Evolutionary conservation across 2,329 filamentous ascomycete genomes (phyloP), one percentile per base, ranked within the genome.

Genomic region (Scorias spongiosa): DNA sequence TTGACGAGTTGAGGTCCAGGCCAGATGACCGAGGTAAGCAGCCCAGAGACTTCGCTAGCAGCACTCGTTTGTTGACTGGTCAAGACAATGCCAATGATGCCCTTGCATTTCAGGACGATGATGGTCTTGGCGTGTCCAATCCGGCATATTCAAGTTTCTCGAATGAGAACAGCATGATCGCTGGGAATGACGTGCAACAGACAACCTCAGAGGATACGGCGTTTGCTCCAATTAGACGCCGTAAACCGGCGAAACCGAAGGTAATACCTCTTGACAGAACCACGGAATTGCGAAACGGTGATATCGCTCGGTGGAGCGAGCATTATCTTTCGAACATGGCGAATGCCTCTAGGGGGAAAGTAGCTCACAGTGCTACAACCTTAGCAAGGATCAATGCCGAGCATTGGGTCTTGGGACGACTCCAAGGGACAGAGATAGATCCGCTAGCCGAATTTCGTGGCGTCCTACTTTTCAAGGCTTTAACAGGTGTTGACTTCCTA

Each of bases 381-480:
- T 63, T 71, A 37, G 75, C 77, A 2, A 81, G 75, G 60, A 75
- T 72, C 54, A 81, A 80, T 46, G 80, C 78, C 0, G 68, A 69
- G 10, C 68, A 71, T 51, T 81, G 74, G 66, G 68, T 82, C 3
- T 68, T 74, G 46, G 44, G 42, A 20, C 76, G 77, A 6, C 63
- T 80, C 39, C 74, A 71, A 37, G 66, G 66, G 37, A 66, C 78
- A 7, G 57, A 55, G n/a, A 53, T 62, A 32, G 68, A 70, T 46
- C 76, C 77, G 5, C 64, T 82, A n/a, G 62, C 65, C 10, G 66
- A 70, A 45, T 82, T 80, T 58, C 70, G 69, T 1, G 78, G 79
- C 2, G 66, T 71, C 30, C 59, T 64, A 2, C 60, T 84, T 2
- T 66, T 74, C 38, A 61, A 67, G 40, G 51, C 66, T 10, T 55